Base-by-base conservation (phyloP, 495 filamentous ascomycete species). In the Lophium mytilinum region DNA sequence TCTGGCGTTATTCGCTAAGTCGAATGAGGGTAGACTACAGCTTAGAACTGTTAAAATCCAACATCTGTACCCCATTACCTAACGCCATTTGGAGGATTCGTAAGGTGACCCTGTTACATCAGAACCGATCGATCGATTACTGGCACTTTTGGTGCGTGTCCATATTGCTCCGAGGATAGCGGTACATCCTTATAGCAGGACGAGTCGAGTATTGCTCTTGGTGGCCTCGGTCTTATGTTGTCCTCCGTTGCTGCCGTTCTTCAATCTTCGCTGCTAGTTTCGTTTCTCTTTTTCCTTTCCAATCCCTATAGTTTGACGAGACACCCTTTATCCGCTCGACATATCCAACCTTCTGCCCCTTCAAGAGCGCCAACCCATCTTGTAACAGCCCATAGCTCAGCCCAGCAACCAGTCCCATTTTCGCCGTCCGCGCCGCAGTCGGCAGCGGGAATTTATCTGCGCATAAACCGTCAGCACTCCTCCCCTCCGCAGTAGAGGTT, bases 351-450 rank as follows among this genome's bases (percentile, higher is more conserved):
- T 76, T 78, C 53, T 86, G 81, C 36, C 90, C 90, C 66, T 80
- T 84, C 24, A 77, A 64, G 18, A 79, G 72, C 46, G 75, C 77
- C 24, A 90, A 53, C 36, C 73, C 74, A 71, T 95, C 93, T 71
- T 98, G 91, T 43, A 82, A 61, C 35, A 95, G 73, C 37, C 93
- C 93, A 73, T 87, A 96, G 19, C 71, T 77, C 3, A 95, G 59
- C n/a, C 92, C 90, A 45, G 86, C 77, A 53, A 84, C 78, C 47
- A 96, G 71, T 2, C 89, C 91, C 50, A 83, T 79, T 71, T 85
- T 93, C 45, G 89, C 86, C 39, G 88, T 90, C 58, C 90, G 83
- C 40, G 90, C 90, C 21, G 90, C 85, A 57, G 89, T 92, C 21
- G 81, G 80, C 34, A 91, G 72, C 50, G 90, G 87, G 61, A 95